Evolutionary conservation across 2,329 filamentous ascomycete genomes (phyloP).

Genomic region (Diplocarpon rosae): DNA sequence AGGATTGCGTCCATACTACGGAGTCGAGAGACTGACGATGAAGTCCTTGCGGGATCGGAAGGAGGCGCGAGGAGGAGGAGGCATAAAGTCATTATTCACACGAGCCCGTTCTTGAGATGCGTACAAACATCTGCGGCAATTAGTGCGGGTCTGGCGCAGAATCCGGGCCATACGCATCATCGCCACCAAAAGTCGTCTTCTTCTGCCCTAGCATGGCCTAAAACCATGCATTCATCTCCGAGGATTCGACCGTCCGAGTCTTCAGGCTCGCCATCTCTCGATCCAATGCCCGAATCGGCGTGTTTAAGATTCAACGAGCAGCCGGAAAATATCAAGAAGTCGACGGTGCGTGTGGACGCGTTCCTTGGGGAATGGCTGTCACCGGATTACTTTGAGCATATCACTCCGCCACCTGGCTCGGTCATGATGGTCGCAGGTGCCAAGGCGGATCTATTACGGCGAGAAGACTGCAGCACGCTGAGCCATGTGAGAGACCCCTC

Average conservation of each 20-base stretch:
- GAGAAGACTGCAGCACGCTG: conserved; percentile 52
- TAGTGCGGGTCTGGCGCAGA: conserved; percentile 70
- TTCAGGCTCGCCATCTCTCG: conserved; percentile 22
- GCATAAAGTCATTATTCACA: conserved; percentile 78
- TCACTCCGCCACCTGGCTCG: conserved; percentile 78
- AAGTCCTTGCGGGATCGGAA: conserved; percentile 9
- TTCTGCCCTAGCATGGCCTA: conserved; percentile 18
- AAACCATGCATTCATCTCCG: conserved; percentile 23
- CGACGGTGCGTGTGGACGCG: conserved; percentile 71
- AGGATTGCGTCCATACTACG: conserved; percentile 67
- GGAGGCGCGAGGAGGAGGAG: conserved; percentile 38
- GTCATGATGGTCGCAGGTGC: conserved; percentile 80
- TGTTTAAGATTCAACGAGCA: conserved; percentile 10
- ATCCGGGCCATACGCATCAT: conserved; percentile 28
- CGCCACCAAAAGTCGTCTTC: conserved; percentile 18
- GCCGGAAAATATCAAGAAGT: conserved; percentile 36
- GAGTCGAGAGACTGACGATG: conserved; percentile 35
- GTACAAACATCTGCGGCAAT: conserved; percentile 86
- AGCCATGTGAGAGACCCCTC: conserved; percentile 22
- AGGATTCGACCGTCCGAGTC: conserved; percentile 18
- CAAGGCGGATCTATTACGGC: conserved; percentile 73
- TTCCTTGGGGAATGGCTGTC: conserved; percentile 94
- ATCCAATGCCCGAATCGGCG: conserved; percentile 22
- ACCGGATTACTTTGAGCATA: conserved; percentile 85
- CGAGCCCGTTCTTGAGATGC: conserved; percentile 87